A percentile compares a stretch with the other conserved stretches of the same genome.
These are phyloP conservation scores for Rhodomyrtus psidioides DNA, from an alignment of 441 rosid species.

Conservation along the genomic window DNA sequence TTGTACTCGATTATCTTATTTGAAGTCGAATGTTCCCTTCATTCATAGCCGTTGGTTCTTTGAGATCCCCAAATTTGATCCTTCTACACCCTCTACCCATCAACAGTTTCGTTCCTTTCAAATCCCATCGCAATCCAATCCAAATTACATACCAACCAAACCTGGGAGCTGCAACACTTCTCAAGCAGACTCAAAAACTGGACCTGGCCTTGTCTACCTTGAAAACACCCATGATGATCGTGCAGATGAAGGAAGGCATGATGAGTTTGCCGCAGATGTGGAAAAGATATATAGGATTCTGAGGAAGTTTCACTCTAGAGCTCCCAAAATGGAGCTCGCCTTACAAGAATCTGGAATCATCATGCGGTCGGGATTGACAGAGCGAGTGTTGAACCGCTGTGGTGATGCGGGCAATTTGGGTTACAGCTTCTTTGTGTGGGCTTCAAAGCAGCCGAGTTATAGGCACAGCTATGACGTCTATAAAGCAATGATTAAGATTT, in stretches of 20 bases:
- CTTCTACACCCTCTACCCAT: not conserved
- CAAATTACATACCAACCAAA: not conserved
- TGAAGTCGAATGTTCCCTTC: not conserved
- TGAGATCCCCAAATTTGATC: not conserved
- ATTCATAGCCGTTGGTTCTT: not conserved
- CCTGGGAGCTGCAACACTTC: not conserved
- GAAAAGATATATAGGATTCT: constrained; percentile 68
- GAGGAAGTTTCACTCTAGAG: constrained; percentile 61
- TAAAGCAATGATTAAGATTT: constrained; percentile 60
- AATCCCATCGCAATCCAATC: not conserved
- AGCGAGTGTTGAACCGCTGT: constrained; percentile 67
- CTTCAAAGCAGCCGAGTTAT: constrained; percentile 67
- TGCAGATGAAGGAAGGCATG: constrained; percentile 10
- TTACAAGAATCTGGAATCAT: constrained; percentile 58
- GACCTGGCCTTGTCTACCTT: constrained; percentile 31
- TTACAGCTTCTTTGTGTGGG: constrained; percentile 67
- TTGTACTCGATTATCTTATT: not conserved
- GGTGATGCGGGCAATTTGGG: constrained; percentile 85
- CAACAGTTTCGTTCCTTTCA: not conserved
- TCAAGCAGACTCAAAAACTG: constrained; percentile 2
- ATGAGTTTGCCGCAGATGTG: constrained; percentile 62
- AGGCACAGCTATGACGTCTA: constrained; percentile 62
- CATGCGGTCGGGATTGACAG: constrained; percentile 49
- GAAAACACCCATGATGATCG: constrained; percentile 10
- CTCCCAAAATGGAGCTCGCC: constrained; percentile 68